A percentile compares a stretch with the other conserved stretches of the same genome.
phyloP scores from a whole-genome alignment of 176 grass and related monocot species.

The Aegilops speltoides region DNA sequence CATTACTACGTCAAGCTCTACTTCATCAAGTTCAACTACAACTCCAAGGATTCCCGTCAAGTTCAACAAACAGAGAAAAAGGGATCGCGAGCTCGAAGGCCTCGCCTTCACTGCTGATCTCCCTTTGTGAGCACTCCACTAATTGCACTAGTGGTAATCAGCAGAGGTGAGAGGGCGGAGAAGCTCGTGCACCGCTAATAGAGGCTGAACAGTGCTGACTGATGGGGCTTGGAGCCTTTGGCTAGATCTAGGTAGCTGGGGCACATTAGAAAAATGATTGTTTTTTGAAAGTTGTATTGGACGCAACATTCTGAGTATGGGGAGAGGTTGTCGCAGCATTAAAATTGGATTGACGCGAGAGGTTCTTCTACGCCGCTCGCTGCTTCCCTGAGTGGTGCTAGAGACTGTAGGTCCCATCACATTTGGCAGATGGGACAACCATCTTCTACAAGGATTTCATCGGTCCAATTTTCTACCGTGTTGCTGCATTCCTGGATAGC shows the following conservation, averaged over 20 bases:
- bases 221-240: background rate
- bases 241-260: constrained; percentile 24
- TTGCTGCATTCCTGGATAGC: too few relatives aligned
- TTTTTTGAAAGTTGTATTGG: constrained; percentile 21
- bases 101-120: background rate
- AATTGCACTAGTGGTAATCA: background rate
- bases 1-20: too few relatives aligned
- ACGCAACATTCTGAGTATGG: constrained; percentile 47
- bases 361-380: constrained; percentile 6
- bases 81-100: constrained; percentile 36
- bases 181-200: background rate
- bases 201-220: constrained; percentile 1
- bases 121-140: constrained; percentile 21
- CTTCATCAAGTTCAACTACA: too few relatives aligned
- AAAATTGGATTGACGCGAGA: background rate
- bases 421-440: background rate
- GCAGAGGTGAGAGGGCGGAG: background rate
- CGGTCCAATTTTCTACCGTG: too few relatives aligned
- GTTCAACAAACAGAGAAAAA: background rate
- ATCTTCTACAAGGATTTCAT: background rate
- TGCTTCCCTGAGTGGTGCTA: background rate
- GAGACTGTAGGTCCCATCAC: background rate
- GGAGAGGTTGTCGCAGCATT: constrained; percentile 4
- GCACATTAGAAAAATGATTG: constrained; percentile 4
- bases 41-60: too few relatives aligned